Base-by-base conservation (phyloP, 495 filamentous ascomycete species). In the Talaromyces wortmannii region DNA sequence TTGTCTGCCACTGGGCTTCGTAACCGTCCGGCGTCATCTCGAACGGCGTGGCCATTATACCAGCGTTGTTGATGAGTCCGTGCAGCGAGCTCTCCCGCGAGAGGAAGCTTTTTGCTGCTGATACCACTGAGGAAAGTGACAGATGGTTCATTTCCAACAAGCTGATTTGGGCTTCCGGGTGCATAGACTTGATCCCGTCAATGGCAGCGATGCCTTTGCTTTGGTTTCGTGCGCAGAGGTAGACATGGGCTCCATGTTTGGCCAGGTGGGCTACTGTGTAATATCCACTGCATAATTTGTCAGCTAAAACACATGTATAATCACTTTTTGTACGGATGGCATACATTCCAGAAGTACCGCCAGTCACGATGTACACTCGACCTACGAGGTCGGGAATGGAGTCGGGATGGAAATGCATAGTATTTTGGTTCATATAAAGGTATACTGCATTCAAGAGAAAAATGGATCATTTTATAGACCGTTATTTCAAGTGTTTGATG, bases 1-100 rank as follows among this genome's bases (percentile, higher is more conserved):
- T 75, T 31, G 69, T 74, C 56, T 74, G 61, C 57, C 58, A 67
- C 31, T 61, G 61, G 4, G 55, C 45, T 48, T 66, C 64, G 31
- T 57, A 59, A 11, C 59, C 58, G 48, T 67, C 58, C 16, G 50
- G 49, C 13, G 63, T 58, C 16, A 65, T 43, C 31, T 42, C 42
- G 49, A 30, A 60, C 2, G 73, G 67, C 3, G 71, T 44, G 3
- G 67, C 75, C 74, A 83, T 80, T 54, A 84, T 74, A 31, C 80
- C 81, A 16, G 83, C 83, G 55, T 85, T 86, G 65, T 78, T 75
- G 33, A 85, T 65, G 3, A 86, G 61, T 16, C 79, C 60, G 50
- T 84, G 70, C 32, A 81, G 55, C 2, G 40, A 17, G 11, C 53
- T 33, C 43, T 63, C 64, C 11, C 31, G 15, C 1, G 36, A 40